Evolutionary conservation across 2,329 filamentous ascomycete genomes (phyloP).

Genomic region (Colletotrichum paranaense): DNA sequence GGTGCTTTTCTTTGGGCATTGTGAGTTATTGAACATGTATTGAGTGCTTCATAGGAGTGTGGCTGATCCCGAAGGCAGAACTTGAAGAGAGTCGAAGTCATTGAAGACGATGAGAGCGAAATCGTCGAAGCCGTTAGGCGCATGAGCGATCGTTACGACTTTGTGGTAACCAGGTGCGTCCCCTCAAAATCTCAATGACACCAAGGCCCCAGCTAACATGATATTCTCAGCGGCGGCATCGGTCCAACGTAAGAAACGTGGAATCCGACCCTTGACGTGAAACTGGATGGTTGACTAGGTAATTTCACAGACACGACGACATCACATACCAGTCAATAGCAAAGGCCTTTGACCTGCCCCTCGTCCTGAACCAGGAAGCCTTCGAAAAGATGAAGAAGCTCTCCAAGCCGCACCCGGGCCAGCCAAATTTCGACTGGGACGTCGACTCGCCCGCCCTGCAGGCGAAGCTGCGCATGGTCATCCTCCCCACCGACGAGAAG

Average conservation of each 20-base stretch:
- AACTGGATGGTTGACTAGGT: conserved; percentile 1
- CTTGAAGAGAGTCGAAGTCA: conserved; percentile 90
- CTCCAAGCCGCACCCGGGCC: conserved; percentile 77
- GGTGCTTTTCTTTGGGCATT: conserved; percentile 72
- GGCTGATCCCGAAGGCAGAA: conserved; percentile 53
- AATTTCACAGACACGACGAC: conserved; percentile 81
- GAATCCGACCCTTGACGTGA: too few species aligned
- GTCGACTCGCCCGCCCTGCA: conserved; percentile 80
- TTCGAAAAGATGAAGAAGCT: conserved; percentile 86
- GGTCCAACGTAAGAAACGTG: conserved; percentile 80
- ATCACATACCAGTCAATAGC: conserved; percentile 97
- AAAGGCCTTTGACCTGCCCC: conserved; percentile 82
- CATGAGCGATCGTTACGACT: conserved; percentile 92
- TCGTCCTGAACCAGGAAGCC: conserved; percentile 82
- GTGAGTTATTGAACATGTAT: conserved; percentile 48
- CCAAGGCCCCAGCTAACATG: conserved; percentile 26
- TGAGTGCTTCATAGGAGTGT: neutral
- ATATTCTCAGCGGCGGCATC: conserved; percentile 78
- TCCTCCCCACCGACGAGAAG: conserved; percentile 80
- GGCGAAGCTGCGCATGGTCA: conserved; percentile 91
- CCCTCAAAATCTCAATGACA: neutral
- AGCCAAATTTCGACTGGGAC: conserved; percentile 87
- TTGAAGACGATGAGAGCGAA: conserved; percentile 90
- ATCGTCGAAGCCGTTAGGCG: conserved; percentile 88
- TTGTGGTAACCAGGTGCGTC: conserved; percentile 83